Base-by-base conservation (phyloP, 2,329 filamentous ascomycete species). In the Monilinia fructicola region DNA sequence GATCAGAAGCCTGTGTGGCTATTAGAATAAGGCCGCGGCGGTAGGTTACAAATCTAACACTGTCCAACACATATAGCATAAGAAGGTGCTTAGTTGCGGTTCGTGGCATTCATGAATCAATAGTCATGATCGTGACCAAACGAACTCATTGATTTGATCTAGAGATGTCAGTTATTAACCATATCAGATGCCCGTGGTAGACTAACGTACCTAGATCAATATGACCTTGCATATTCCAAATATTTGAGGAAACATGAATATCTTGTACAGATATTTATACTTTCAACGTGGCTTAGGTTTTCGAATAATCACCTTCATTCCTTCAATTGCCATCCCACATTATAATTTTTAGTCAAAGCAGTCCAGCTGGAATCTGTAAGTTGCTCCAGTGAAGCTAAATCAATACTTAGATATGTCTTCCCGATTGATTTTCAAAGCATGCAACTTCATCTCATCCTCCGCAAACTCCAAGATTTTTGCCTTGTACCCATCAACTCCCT, bases 371-470 rank as follows among this genome's bases (percentile, higher is more conserved):
- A 81, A 58, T 87, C 87, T 5, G 90, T 84, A 67, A 86, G 83
- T 74, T 82, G 84, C 78, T 95, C 91, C 61, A 97, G 78, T 77
- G 89, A 92, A 4, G 75, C 76, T 67, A 84, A 78, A 64, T 92
- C 90, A 11, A 92, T 88, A 26, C 80, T 86, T 70, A 97, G 79
- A 77, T 99, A 99, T 5, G 89, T 85, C 74, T 88, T 85, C 0
- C 92, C 93, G 65, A 98, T 85, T 76, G 93, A 95, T 80, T 97
- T 97, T 96, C 72, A 98, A 81, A 44, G 91, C 87, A 78, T 93
- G 90, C 71, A 86, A 81, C 71, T 90, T 83, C 75, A 97, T 83
- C n/a, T 85, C 83, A 31, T 87, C 85, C 72, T 92, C 90, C 11
- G 91, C 90, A 81, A 88, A 94, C 74, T 92, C 90, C 82, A 98